These are phyloP conservation scores for Lachancea nothofagi DNA, from an alignment of 805 yeast genomes.

Conservation along the genomic window DNA sequence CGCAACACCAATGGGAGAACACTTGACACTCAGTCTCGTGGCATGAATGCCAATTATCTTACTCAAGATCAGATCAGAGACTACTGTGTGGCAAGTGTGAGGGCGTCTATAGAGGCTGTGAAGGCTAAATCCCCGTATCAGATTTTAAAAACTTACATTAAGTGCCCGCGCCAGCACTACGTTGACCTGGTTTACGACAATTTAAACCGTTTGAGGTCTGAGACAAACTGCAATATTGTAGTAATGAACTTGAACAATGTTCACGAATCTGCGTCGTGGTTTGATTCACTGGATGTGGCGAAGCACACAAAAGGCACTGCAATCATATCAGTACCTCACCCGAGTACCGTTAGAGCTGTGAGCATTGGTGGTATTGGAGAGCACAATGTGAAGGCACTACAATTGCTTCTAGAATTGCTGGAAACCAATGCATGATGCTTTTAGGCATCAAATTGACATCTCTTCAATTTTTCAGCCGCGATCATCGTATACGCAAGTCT, in stretches of 20 bases:
- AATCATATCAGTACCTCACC: constrained; percentile 25
- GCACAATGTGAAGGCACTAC: constrained; percentile 27
- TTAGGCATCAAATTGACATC: too few relatives aligned
- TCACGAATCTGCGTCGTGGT: constrained; percentile 33
- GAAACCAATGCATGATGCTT: not conserved
- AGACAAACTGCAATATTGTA: constrained; percentile 33
- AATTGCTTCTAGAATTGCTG: constrained; percentile 13
- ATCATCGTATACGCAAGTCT: not conserved
- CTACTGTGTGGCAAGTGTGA: constrained; percentile 27
- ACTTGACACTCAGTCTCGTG: constrained; percentile 6
- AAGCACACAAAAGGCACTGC: constrained; percentile 17
- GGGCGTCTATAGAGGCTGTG: constrained; percentile 24
- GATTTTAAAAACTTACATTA: constrained; percentile 30
- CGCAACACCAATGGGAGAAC: not conserved
- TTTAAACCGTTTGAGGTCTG: constrained; percentile 28
- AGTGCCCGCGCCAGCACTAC: constrained; percentile 30
- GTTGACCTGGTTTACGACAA: constrained; percentile 25
- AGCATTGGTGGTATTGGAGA: constrained; percentile 34
- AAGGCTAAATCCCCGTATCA: constrained; percentile 28
- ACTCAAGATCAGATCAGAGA: constrained; percentile 29
- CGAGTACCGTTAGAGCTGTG: constrained; percentile 28
- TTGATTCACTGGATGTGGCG: constrained; percentile 21
- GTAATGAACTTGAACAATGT: constrained; percentile 30
- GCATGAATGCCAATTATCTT: constrained; percentile 17
- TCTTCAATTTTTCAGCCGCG: too few relatives aligned